phyloP scores from a whole-genome alignment of 2,329 filamentous ascomycete species.

The Pseudogymnoascus sp. region DNA sequence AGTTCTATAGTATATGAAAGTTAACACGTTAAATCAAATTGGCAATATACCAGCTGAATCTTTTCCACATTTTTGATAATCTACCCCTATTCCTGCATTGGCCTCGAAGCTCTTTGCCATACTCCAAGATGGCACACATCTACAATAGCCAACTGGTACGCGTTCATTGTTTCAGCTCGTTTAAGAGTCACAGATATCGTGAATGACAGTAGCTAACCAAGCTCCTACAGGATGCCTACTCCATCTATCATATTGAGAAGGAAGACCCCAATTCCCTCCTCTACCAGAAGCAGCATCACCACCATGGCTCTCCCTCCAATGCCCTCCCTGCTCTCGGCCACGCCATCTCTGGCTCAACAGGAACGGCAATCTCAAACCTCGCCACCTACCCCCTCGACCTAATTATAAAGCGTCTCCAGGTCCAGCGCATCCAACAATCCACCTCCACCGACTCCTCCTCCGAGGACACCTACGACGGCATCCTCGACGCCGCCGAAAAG shows the following conservation, averaged over 20 bases:
- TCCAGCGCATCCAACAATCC: slow-evolving; percentile 52
- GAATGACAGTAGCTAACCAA: background rate
- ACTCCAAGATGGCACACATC: slow-evolving; percentile 21
- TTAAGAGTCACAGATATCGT: background rate
- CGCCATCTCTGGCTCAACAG: slow-evolving; percentile 69
- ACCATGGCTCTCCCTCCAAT: slow-evolving; percentile 19
- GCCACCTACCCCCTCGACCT: slow-evolving; percentile 74
- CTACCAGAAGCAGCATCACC: slow-evolving; percentile 31
- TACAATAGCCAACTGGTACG: slow-evolving; percentile 38
- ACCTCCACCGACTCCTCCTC: slow-evolving; percentile 24
- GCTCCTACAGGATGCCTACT: slow-evolving; percentile 22
- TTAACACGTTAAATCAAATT: background rate
- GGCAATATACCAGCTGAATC: background rate
- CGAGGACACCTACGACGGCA: slow-evolving; percentile 48
- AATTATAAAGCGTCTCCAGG: slow-evolving; percentile 73
- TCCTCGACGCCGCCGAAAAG: slow-evolving; percentile 60
- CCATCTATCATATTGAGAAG: slow-evolving; percentile 23
- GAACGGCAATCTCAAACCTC: slow-evolving; percentile 70
- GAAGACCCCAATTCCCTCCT: slow-evolving; percentile 34
- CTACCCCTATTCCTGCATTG: background rate
- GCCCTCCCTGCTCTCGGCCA: slow-evolving; percentile 68
- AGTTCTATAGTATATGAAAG: background rate
- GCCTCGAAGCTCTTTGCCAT: background rate
- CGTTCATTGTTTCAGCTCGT: background rate
- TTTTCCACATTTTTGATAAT: background rate